phyloP scores from a whole-genome alignment of 1,139 yeast genomes.

The Hemisphaericaspora xylanilytica region DNA sequence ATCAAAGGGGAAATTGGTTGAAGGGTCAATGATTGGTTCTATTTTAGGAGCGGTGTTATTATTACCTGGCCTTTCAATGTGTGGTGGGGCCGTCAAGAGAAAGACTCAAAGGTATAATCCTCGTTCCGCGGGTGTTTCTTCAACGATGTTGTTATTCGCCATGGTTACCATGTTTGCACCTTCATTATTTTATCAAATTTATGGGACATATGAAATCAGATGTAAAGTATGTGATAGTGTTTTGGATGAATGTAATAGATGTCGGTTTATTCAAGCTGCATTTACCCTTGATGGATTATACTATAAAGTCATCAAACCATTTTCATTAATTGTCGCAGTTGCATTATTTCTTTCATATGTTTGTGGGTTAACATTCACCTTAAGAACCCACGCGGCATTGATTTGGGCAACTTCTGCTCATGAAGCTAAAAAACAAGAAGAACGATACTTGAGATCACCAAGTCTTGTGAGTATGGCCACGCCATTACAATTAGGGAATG shows the following conservation, averaged over 20 bases:
- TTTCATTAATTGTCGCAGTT: constrained; percentile 75
- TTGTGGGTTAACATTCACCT: constrained; percentile 90
- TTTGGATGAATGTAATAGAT: constrained; percentile 51
- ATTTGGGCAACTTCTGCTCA: constrained; percentile 76
- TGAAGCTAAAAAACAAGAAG: constrained; percentile 26
- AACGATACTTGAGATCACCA: constrained; percentile 29
- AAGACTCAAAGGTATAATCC: constrained; percentile 96
- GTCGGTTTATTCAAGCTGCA: constrained; percentile 79
- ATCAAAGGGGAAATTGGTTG: constrained; percentile 84
- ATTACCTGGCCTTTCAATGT: constrained; percentile 94
- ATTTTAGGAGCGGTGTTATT: constrained; percentile 88
- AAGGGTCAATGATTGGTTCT: constrained; percentile 97
- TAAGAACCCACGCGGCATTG: constrained; percentile 92
- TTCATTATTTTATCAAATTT: constrained; percentile 82
- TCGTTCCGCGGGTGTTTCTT: constrained; percentile 93
- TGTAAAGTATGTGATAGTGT: constrained; percentile 51
- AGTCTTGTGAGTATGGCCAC: constrained; percentile 33
- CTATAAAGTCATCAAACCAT: constrained; percentile 68
- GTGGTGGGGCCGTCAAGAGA: constrained; percentile 88
- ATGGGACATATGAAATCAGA: constrained; percentile 79
- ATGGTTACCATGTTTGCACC: constrained; percentile 93
- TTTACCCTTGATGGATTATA: constrained; percentile 66
- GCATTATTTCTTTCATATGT: constrained; percentile 80
- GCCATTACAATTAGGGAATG: constrained; percentile 23
- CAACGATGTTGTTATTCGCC: constrained; percentile 91